Evolutionary conservation across 2,329 filamentous ascomycete genomes (phyloP), one percentile per base, ranked within the genome.

Genomic region (Leptographium radiaticola): DNA sequence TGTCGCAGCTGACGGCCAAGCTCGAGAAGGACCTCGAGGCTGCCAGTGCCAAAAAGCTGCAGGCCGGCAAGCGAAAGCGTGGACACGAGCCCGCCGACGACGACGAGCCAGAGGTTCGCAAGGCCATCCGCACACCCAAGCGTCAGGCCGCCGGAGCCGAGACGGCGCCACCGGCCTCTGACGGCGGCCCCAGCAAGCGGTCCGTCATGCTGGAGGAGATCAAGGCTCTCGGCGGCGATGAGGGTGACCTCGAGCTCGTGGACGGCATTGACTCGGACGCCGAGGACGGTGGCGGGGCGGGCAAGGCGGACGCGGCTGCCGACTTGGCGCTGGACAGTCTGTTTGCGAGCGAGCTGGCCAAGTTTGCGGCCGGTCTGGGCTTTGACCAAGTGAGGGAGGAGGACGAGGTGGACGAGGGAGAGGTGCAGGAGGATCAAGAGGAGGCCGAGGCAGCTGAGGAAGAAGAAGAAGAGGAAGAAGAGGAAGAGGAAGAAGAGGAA

Each of bases 161-260:
- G 49, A 60, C 52, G 42, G 59, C 25, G 47, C 54, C 33, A 31
- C 43, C 38, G 54, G 56, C 40, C 57, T 57, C 55, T 49, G 59
- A 62, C 57, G 58, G 52, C 52, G 46, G 53, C 57, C 55, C 40
- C 42, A 46, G 56, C 56, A 59, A 61, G 49, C 57, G 59, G 42
- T 42, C 54, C 20, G 43, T 58, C 9, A 68, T 86, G 6, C 67
- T 86, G 9, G 75, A 79, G 54, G 83, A 86, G 62, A 86, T 86
- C 57, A 71, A 75, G 58, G 79, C 79, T 15, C 69, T 86, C 2
- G 83, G 81, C 4, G 83, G 83, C 15, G 80, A 83, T 52, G 79
- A 85, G 64, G 73, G 79, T 44, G 83, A 86, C 58, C 64, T 83
- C 45, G 76, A 79, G 39, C 72, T 86, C 38, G 75, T 86, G 52